Percentiles rank a stretch among this genome's conserved stretches.
Evolutionary conservation across 2,329 filamentous ascomycete species (phyloP).

Genomic region (Cyclaneusma minus): DNA sequence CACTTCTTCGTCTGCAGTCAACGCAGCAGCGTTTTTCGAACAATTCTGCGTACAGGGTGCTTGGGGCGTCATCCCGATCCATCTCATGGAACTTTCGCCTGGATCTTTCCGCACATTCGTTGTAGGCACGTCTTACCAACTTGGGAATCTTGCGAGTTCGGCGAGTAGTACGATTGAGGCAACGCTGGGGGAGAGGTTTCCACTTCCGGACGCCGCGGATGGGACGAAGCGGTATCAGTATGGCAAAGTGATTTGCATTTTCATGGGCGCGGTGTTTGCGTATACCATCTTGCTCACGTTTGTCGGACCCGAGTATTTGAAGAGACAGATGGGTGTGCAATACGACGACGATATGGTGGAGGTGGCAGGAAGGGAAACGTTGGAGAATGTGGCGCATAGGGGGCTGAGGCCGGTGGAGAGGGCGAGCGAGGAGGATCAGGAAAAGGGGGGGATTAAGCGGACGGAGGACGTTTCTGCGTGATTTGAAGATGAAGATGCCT

Average conservation of each 20-base stretch:
- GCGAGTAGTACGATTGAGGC: slow-evolving; percentile 67
- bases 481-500: too few species aligned
- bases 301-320: slow-evolving; percentile 30
- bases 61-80: slow-evolving; percentile 60
- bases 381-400: slow-evolving; percentile 10
- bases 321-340: slow-evolving; percentile 28
- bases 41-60: slow-evolving; percentile 67
- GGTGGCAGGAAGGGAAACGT: slow-evolving; percentile 21
- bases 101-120: slow-evolving; percentile 56
- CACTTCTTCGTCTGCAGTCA: slow-evolving; percentile 42
- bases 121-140: slow-evolving; percentile 56
- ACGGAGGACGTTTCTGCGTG: too few species aligned
- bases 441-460: too few species aligned
- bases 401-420: too few species aligned
- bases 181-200: slow-evolving; percentile 59
- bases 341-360: slow-evolving; percentile 29
- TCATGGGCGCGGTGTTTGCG: slow-evolving; percentile 70
- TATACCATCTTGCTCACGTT: slow-evolving; percentile 36
- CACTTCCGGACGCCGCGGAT: slow-evolving; percentile 39
- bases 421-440: too few species aligned
- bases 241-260: slow-evolving; percentile 76
- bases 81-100: slow-evolving; percentile 60
- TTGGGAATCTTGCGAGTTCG: slow-evolving; percentile 61
- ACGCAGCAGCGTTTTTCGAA: slow-evolving; percentile 72
- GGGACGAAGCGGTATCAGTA: slow-evolving; percentile 49